Evolutionary conservation across 169 alveolate species (phyloP).

Genomic region (Plasmodium gallinaceum): DNA sequence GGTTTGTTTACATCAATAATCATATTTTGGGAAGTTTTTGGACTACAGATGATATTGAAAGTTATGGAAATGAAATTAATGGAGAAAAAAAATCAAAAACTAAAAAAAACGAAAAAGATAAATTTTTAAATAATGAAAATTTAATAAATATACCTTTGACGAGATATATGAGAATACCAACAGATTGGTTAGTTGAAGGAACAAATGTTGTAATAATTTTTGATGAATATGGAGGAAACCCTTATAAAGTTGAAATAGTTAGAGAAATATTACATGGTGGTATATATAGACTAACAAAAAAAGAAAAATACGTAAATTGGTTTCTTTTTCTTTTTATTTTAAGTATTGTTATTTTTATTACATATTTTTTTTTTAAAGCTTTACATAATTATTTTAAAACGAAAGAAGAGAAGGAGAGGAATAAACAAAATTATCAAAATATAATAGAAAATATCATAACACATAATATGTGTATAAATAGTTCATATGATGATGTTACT

Average conservation of each 20-base stretch:
- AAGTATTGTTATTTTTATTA: constrained; percentile 48
- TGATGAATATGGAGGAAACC: constrained; percentile 77
- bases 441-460: constrained; percentile 74
- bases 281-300: constrained; percentile 59
- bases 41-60: constrained; percentile 66
- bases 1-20: constrained; percentile 74
- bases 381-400: constrained; percentile 54
- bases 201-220: constrained; percentile 38
- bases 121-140: constrained; percentile 67
- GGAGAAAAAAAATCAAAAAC: constrained; percentile 47
- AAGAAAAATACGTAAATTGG: constrained; percentile 74
- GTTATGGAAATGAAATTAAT: constrained; percentile 73
- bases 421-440: constrained; percentile 72
- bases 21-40: constrained; percentile 76
- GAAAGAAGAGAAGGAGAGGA: constrained; percentile 63
- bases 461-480: constrained; percentile 62
- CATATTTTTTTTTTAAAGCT: constrained; percentile 63
- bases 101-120: constrained; percentile 53
- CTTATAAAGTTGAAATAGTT: constrained; percentile 63
- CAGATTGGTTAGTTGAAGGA: constrained; percentile 76
- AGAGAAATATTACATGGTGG: constrained; percentile 74
- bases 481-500: constrained; percentile 63
- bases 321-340: constrained; percentile 60
- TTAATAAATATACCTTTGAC: constrained; percentile 63
- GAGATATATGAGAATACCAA: constrained; percentile 77